phyloP scores from a whole-genome alignment of 163 green algal species.

The Scenedesmus sp. region DNA sequence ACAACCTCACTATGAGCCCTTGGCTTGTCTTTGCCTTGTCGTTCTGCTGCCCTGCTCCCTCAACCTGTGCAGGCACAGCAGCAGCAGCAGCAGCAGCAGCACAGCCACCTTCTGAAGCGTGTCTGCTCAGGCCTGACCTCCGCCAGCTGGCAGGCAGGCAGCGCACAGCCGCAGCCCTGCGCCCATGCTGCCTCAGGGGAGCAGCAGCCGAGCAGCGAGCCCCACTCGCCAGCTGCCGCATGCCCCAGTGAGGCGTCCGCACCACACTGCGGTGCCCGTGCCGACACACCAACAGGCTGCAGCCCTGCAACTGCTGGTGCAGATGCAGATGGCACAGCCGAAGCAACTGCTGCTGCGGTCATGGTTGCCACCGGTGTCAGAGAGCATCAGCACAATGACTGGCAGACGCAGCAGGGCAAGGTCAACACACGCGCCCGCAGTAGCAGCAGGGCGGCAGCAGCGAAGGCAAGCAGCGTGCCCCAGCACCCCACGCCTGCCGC shows the following conservation, averaged over 20 bases:
- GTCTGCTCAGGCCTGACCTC: constrained; percentile 1
- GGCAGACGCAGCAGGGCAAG: background rate
- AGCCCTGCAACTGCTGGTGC: background rate
- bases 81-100: constrained; percentile 2
- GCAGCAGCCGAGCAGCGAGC: background rate
- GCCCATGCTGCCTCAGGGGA: background rate
- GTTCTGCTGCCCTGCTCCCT: background rate
- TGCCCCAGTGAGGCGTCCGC: background rate
- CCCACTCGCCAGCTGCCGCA: background rate
- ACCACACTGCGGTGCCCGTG: background rate
- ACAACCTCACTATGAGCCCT: too few relatives aligned
- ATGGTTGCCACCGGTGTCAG: too few relatives aligned
- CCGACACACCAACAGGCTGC: background rate
- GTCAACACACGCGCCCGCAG: background rate
- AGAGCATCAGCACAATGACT: background rate
- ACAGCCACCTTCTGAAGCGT: background rate
- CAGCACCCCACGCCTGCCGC: background rate
- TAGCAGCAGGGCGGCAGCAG: background rate
- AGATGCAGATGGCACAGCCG: too few relatives aligned
- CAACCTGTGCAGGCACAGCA: background rate
- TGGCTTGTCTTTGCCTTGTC: background rate
- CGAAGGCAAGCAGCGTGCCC: background rate
- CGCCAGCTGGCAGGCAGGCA: background rate
- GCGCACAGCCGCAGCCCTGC: background rate
- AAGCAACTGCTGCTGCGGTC: background rate